These are phyloP conservation scores for Coemansia sp. DNA, from an alignment of 192 early-diverging fungal species.

Conservation along the genomic window DNA sequence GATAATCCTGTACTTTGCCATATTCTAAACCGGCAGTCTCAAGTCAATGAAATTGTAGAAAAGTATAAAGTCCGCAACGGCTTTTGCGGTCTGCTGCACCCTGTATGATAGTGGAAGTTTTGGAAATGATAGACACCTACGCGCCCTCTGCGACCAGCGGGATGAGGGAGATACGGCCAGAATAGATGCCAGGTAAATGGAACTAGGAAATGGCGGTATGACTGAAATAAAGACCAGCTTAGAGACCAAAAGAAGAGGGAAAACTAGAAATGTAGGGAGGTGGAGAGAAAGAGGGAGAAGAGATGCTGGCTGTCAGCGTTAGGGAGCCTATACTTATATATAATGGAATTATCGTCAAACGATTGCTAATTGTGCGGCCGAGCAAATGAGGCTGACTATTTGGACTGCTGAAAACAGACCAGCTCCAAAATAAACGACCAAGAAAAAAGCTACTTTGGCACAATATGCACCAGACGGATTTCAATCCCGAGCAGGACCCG, in stretches of 20 bases:
- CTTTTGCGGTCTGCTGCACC: not conserved
- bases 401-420: constrained; percentile 9
- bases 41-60: not conserved
- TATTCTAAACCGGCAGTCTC: constrained; percentile 11
- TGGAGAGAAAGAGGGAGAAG: constrained; percentile 11
- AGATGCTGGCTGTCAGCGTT: not conserved
- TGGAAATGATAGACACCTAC: constrained; percentile 9
- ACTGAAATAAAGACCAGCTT: constrained; percentile 33
- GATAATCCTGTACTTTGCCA: constrained; percentile 32
- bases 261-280: constrained; percentile 15
- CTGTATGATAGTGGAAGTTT: not conserved
- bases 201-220: not conserved
- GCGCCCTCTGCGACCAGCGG: constrained; percentile 38
- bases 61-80: not conserved
- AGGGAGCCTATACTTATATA: constrained; percentile 12
- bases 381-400: constrained; percentile 14
- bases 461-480: constrained; percentile 11
- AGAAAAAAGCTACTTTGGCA: constrained; percentile 3
- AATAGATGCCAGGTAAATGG: not conserved
- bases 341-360: constrained; percentile 2
- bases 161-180: constrained; percentile 14
- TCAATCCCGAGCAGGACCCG: constrained; percentile 11
- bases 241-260: constrained; percentile 10
- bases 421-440: not conserved
- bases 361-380: not conserved